Evolutionary conservation across 1,284 basidiomycete species (phyloP).

Genomic region (Malassezia slooffiae): DNA sequence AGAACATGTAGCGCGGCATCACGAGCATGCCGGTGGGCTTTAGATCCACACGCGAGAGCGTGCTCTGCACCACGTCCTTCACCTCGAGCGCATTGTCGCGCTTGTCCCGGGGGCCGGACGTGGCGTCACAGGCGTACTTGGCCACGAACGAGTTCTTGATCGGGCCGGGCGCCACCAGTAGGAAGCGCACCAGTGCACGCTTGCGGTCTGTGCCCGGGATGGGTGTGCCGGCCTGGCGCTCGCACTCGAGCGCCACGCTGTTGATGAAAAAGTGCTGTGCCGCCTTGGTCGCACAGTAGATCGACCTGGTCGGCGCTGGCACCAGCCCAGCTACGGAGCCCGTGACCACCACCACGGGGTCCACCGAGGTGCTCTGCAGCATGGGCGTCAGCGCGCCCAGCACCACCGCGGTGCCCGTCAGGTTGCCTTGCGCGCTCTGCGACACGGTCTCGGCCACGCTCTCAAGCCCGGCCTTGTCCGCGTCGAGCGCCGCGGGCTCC

Average conservation of each 20-base stretch:
- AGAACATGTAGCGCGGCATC: conserved; percentile 2
- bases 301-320: conserved; percentile 69
- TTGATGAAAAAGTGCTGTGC: conserved; percentile 69
- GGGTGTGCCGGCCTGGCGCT: conserved; percentile 34
- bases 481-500: conserved; percentile 40
- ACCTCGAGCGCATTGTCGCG: conserved; percentile 7
- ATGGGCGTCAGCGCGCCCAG: conserved; percentile 56
- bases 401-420: conserved; percentile 50
- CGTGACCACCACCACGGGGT: conserved; percentile 66
- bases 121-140: conserved; percentile 10
- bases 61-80: conserved; percentile 4
- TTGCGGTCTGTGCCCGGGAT: conserved; percentile 2
- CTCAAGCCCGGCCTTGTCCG: conserved; percentile 44
- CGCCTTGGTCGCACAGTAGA: conserved; percentile 76
- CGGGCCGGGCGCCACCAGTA: conserved; percentile 36
- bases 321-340: conserved; percentile 70
- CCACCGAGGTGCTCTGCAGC: conserved; percentile 57
- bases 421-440: conserved; percentile 48
- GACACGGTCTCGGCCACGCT: conserved; percentile 47
- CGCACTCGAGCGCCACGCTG: conserved; percentile 61
- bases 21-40: conserved; percentile 9
- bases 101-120: conserved; percentile 12
- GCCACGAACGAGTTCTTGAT: conserved; percentile 34
- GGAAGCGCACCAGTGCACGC: conserved; percentile 28
- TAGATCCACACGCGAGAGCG: conserved; percentile 3